Evolutionary conservation across 2,329 filamentous ascomycete genomes (phyloP), one percentile per base, ranked within the genome.

Genomic region (Verruconis gallopava): DNA sequence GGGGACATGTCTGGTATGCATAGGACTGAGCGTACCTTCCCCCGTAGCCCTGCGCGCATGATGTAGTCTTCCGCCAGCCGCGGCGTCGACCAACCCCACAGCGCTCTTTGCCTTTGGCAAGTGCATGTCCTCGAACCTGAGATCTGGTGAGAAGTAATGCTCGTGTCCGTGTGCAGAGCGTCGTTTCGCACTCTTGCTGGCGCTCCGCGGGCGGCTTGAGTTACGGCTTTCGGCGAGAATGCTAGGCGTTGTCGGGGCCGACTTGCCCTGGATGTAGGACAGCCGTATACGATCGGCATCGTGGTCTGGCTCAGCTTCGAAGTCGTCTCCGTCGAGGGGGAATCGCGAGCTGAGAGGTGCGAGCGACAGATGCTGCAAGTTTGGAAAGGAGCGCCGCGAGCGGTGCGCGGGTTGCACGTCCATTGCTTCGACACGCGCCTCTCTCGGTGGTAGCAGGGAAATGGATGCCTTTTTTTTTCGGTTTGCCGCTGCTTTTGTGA

Each of bases 291-390:
- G 59, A 30, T 50, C 47, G 50, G 40, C 47, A 21, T 58, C 41
- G 5, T 42, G 40, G 5, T n/a, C 42, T 12, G n/a, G 21, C n/a
- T 43, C 21, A 14, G 21, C 39, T 2, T 41, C 50, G 21, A 61
- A 56, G 22, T 47, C 46, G 46, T 65, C 59, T 48, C 65, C 62
- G 44, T 71, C 68, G 51, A 71, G 65, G 15, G 67, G 68, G 50
- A 71, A 72, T 54, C 64, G 66, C 38, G 67, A 63, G 42, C 68
- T 71, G 43, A 79, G 63, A 30, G 74, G 75, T 50, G 73, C 71
- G n/a, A 78, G 65, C 34, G 74, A 75, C 46, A 77, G 65, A 51
- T 75, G 68, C 50, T 71, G 61, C 40, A 79, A 65, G 47, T 74
- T 74, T 38, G 72, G 72, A 50, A 73, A 71, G 38, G 73, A 77